Base-by-base conservation (phyloP, 2,329 filamentous ascomycete species). In the Elsinoe fawcettii region DNA sequence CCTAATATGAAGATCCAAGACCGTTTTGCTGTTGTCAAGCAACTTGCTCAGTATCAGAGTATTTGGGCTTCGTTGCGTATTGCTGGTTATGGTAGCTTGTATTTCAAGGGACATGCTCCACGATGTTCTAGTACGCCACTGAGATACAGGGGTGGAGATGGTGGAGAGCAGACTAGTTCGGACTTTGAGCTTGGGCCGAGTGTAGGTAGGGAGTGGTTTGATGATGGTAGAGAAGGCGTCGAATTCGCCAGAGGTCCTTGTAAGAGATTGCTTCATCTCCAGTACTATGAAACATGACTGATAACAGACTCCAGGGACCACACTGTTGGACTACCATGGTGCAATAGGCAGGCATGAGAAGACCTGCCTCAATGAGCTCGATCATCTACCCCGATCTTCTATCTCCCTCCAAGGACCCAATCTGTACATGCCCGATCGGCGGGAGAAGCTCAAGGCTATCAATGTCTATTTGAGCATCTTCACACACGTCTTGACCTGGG, bases 361-460 rank as follows among this genome's bases (percentile, higher is more conserved):
- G 14, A 58, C 65, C n/a, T 68, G 64, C 51, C 57, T 71, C 16
- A 61, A 57, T 44, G 62, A 66, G n/a, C 61, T 70, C 51, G 23
- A 57, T 23, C 25, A 63, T n/a, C 58, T 72, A 11, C 71, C 71
- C 1, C 66, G 63, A 36, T 69, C 67, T 44, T 64, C 62, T 27
- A 51, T 69, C 18, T 65, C 64, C 2, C 59, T 74, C 22, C 71
- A 66, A 59, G 71, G 73, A 5, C 72, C 70, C 20, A 66, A 65
- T 7, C 67, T 66, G 12, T 75, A 75, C 58, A 57, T 63, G 39
- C 67, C 69, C n/a, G 71, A 64, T 5, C 64, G 61, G 47, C 61
- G 61, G 16, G 69, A 62, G 55, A 74, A 74, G 58, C 56, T 69
- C 2, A 58, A 58, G 14, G 70, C 68, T 8, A 59, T 70, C 54